Evolutionary conservation across 768 basidiomycete genomes (phyloP), one percentile per base, ranked within the genome.

Genomic region (Kwoniella pini): DNA sequence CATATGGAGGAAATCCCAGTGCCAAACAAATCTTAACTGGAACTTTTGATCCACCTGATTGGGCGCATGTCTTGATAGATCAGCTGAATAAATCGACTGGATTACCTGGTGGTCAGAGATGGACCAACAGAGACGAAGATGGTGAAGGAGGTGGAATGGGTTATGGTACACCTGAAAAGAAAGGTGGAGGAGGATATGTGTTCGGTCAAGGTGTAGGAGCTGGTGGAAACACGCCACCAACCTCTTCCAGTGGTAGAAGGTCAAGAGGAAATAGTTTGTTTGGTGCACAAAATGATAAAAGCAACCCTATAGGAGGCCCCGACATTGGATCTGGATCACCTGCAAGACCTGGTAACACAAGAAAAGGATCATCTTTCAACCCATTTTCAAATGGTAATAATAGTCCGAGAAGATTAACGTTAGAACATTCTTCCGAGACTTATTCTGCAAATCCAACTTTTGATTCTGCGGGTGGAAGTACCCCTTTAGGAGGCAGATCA

Each of bases 11-110:
- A 2, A 83, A 87, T 54, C 89, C 93, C 17, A 86, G 87, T 1
- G 87, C 82, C 2, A 88, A 87, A 75, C 83, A 87, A 74, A 84
- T 99, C 24, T 85, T 99, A 15, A 87, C 85, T 38, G 95, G 95
- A 5, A 76, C 76, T 10, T 80, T 96, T 42, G 83, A 85, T 12
- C 83, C 86, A 4, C 95, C 93, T 0, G 79, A 83, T 1, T 98
- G 91, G 90, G 87, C 93, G 1, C 77, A 82, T n/a, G 74, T 82
- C 1, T 82, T 99, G 24, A 86, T 90, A 60, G 83, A 84, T 55
- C 87, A 88, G 1, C 81, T 99, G 38, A 86, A 90, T 26, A 71
- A 69, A 30, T 87, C 87, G 65, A 88, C 88, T 2, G 85, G 87
- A 21, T 75, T 87, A 69, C 88, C 89, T 0, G 87, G 86, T 15